Base-by-base conservation (phyloP, 177 flowering plant species). In the Vitis hybrid region DNA sequence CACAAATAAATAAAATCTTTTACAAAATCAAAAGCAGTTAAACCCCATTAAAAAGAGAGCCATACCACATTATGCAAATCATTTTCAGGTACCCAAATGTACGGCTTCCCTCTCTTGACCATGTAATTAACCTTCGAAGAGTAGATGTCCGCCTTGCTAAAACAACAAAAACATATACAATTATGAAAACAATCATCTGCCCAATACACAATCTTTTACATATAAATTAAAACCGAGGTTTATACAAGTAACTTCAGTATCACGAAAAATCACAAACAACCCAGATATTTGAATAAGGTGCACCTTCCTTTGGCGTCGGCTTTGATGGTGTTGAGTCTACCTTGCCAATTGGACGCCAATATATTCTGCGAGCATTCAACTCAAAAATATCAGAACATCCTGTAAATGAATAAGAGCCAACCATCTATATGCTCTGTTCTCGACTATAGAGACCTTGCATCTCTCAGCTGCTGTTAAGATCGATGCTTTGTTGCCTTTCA, bases 261-360 rank as follows among this genome's bases (percentile, higher is more conserved):
- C 34, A 51, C 8, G 11, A 34, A 14, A 66, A 32, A 39, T 1
- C 23, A 26, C 30, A 11, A 13, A 30, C 15, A 65, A 63, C 45
- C 18, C 11, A 17, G 55, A 48, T 23, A 12, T 23, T n/a, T 1
- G 6, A 15, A 30, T 32, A 51, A 32, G 21, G 54, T 56, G 23
- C 74, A 93, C 98, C 98, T 94, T 76, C 91, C 94, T 80, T 87
- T 79, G 52, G 93, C 83, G 61, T 92, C 93, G 13, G 90, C 92
- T 83, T 87, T 92, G 74, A 94, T 74, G 63, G 97, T 94, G 72
- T 87, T 79, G 19, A 94, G 89, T 6, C 72, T 73, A 13, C 88
- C 90, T 73, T 83, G 86, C 91, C 92, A 94, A 75, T 91, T 94
- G 6, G 95, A 85, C 4, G 88, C 83, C 77, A 94, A 67, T 66